These are phyloP conservation scores for Ilex asprella DNA, from an alignment of 257 asterid genomes.

Conservation along the genomic window DNA sequence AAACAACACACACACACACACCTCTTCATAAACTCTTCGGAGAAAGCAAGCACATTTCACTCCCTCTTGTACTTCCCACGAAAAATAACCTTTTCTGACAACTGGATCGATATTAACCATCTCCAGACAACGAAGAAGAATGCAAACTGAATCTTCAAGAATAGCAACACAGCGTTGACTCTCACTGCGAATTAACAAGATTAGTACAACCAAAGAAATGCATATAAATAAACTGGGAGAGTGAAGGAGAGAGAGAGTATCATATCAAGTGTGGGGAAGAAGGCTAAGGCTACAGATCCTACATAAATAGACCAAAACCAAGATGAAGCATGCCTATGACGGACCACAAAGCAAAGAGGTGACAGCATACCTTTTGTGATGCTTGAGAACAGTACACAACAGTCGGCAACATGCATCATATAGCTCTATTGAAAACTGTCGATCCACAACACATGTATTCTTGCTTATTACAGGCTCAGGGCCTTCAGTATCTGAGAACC, in stretches of 20 bases:
- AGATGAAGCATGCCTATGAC: not conserved
- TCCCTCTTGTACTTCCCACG: slow-evolving; percentile 70
- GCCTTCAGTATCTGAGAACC: slow-evolving; percentile 6
- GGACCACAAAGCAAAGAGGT: slow-evolving; percentile 8
- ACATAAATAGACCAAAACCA: not conserved
- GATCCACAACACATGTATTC: slow-evolving; percentile 29
- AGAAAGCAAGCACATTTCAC: slow-evolving; percentile 73
- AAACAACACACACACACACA: slow-evolving; percentile 21
- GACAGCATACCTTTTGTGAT: slow-evolving; percentile 53
- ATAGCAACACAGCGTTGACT: slow-evolving; percentile 53
- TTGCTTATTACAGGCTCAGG: slow-evolving; percentile 13
- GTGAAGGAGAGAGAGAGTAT: slow-evolving; percentile 7
- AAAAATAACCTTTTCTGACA: slow-evolving; percentile 25
- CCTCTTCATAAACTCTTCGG: slow-evolving; percentile 95
- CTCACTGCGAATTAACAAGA: slow-evolving; percentile 39
- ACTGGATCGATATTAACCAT: slow-evolving; percentile 31
- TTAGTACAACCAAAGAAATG: not conserved
- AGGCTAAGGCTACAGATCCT: not conserved
- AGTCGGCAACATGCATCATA: slow-evolving; percentile 79
- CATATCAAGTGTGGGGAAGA: not conserved
- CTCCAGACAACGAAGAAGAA: slow-evolving; percentile 82
- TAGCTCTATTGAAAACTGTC: slow-evolving; percentile 44
- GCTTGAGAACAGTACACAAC: slow-evolving; percentile 67
- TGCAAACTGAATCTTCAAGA: slow-evolving; percentile 68
- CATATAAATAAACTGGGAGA: not conserved